These are phyloP conservation scores for Fraxinus platypoda DNA, from an alignment of 305 asterid species.

Conservation along the genomic window DNA sequence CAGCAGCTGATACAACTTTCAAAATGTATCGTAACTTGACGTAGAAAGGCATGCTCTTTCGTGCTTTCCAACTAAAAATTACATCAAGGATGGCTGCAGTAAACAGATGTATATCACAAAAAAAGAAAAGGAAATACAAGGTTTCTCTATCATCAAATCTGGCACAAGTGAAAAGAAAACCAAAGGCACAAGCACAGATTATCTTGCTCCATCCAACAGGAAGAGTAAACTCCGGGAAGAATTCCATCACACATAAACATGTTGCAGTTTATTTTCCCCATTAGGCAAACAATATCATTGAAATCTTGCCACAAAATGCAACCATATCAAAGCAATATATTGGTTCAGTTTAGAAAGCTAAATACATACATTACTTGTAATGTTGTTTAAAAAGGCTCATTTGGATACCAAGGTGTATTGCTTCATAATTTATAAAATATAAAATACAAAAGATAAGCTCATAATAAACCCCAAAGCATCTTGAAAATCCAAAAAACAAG, in stretches of 20 bases:
- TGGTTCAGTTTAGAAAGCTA: background rate
- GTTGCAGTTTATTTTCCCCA: background rate
- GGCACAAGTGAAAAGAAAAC: slow-evolving; percentile 4
- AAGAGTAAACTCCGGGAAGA: slow-evolving; percentile 2
- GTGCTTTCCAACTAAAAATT: slow-evolving; percentile 82
- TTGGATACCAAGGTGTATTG: background rate
- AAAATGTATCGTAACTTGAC: slow-evolving; percentile 88
- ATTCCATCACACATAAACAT: slow-evolving; percentile 4
- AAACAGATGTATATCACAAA: slow-evolving; percentile 23
- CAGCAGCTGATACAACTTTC: slow-evolving; percentile 85
- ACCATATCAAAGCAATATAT: background rate
- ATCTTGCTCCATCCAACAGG: background rate
- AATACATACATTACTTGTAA: background rate
- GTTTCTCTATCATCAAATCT: slow-evolving; percentile 4
- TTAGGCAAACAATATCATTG: slow-evolving; percentile 1
- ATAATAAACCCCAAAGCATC: background rate
- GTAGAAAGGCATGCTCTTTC: slow-evolving; percentile 87
- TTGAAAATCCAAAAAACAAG: background rate
- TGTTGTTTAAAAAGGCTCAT: background rate
- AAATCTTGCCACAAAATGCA: background rate
- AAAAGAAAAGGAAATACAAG: slow-evolving; percentile 19
- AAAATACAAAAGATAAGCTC: background rate
- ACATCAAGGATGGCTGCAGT: slow-evolving; percentile 89
- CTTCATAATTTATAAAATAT: background rate
- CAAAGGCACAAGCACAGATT: slow-evolving; percentile 12